These are phyloP conservation scores for Tetraselmis chui DNA, from an alignment of 139 green algal species.

Conservation along the genomic window DNA sequence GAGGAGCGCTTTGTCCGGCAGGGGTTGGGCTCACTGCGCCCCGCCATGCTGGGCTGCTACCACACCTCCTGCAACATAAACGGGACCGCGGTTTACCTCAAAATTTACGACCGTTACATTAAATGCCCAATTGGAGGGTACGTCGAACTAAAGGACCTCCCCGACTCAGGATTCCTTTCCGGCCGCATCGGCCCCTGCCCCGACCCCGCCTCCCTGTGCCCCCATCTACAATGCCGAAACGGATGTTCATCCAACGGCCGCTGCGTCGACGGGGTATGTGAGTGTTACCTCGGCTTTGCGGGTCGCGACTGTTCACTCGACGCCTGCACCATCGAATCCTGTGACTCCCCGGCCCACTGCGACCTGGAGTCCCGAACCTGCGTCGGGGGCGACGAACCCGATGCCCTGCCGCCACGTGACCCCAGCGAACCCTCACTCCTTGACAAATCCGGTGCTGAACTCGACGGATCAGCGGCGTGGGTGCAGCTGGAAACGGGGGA, in stretches of 20 bases:
- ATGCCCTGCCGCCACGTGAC: not conserved
- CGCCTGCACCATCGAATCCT: not conserved
- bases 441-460: not conserved
- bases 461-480: not conserved
- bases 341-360: not conserved
- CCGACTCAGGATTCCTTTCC: constrained; percentile 17
- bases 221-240: constrained; percentile 10
- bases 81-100: constrained; percentile 11
- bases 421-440: not conserved
- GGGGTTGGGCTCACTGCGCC: not conserved
- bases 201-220: constrained; percentile 14
- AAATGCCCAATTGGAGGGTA: constrained; percentile 20
- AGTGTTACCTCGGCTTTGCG: constrained; percentile 20
- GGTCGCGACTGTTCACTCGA: not conserved
- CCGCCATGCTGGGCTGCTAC: not conserved
- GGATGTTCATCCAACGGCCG: constrained; percentile 22
- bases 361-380: no score
- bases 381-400: no score
- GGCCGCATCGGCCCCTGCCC: constrained; percentile 37
- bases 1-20: not conserved
- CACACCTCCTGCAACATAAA: not conserved
- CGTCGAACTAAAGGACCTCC: constrained; percentile 17
- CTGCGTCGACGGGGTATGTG: constrained; percentile 24
- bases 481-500: not conserved
- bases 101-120: constrained; percentile 17